phyloP scores from a whole-genome alignment of 352 stramenopile species.

The Pythium brassicae region DNA sequence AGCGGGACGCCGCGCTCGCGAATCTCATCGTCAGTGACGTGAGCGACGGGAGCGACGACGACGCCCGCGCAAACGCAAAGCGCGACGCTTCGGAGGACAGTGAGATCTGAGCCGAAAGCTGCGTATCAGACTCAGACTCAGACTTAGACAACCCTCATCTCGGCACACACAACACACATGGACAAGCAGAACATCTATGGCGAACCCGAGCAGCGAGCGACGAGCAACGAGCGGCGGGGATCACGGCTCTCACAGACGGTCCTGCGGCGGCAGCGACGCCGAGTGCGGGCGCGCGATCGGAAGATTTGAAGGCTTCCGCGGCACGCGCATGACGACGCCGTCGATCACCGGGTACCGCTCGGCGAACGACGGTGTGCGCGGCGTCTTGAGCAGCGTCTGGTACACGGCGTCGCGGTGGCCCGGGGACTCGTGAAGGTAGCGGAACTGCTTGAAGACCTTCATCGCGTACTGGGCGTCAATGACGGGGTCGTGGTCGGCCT shows the following conservation, averaged over 20 bases:
- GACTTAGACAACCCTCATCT: constrained; percentile 3
- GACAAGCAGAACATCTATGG: constrained; percentile 18
- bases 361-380: constrained; percentile 79
- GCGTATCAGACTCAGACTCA: background rate
- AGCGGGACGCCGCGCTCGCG: constrained; percentile 22
- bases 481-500: constrained; percentile 79
- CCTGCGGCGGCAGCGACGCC: background rate
- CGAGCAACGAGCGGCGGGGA: background rate
- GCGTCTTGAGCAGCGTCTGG: constrained; percentile 78
- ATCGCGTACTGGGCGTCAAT: constrained; percentile 87
- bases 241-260: constrained; percentile 8
- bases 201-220: constrained; percentile 1
- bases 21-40: constrained; percentile 52
- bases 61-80: constrained; percentile 22
- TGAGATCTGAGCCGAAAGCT: constrained; percentile 31
- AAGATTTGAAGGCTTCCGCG: constrained; percentile 49
- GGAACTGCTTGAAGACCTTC: constrained; percentile 87
- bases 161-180: constrained; percentile 7
- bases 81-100: constrained; percentile 50
- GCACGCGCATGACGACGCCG: constrained; percentile 72
- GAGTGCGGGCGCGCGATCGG: constrained; percentile 22
- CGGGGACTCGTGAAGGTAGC: constrained; percentile 73
- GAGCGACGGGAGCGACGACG: constrained; percentile 31
- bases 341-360: constrained; percentile 80
- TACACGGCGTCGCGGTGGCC: constrained; percentile 73